Evolutionary conservation across 2,329 filamentous ascomycete genomes (phyloP).

Genomic region (Ramularia endophylla): DNA sequence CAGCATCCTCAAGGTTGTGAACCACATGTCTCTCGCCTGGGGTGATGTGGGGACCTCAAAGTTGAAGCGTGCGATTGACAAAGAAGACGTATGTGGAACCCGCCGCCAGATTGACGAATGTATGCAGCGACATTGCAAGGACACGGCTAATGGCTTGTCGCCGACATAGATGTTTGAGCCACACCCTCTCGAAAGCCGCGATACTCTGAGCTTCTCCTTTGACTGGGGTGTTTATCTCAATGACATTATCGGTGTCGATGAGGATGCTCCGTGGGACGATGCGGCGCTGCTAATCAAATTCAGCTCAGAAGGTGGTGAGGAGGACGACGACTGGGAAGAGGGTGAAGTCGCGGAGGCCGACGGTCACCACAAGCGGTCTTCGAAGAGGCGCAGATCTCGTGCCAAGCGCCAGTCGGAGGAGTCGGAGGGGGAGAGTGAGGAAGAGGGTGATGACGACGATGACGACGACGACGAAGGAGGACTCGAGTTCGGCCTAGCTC

Average conservation of each 20-base stretch:
- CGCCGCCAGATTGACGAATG: too few species aligned
- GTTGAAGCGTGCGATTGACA: conserved; percentile 1
- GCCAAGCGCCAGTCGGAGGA: too few species aligned
- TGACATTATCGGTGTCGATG: conserved; percentile 1
- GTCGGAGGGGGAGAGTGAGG: too few species aligned
- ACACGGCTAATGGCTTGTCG: too few species aligned
- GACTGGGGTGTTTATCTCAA: conserved; percentile 2
- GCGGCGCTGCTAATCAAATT: conserved; percentile 2
- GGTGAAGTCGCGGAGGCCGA: conserved; percentile 2
- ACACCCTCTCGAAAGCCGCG: conserved; percentile 2
- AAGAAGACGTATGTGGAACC: conserved; percentile 1
- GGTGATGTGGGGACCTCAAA: neutral
- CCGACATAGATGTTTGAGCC: conserved; percentile 6
- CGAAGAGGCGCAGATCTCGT: neutral
- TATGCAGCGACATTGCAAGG: too few species aligned
- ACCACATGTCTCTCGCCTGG: neutral
- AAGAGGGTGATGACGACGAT: too few species aligned
- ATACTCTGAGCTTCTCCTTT: neutral
- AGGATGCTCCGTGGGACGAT: conserved; percentile 5
- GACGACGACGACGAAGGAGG: neutral
- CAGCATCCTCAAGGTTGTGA: neutral
- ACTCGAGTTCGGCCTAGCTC: conserved; percentile 1
- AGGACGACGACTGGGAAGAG: conserved; percentile 5
- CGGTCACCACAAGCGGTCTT: conserved; percentile 2
- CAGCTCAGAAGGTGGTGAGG: conserved; percentile 3